Percentiles rank a stretch among this genome's conserved stretches.
Evolutionary conservation across 2,329 filamentous ascomycete species (phyloP).

Genomic region (Tolypocladium album): DNA sequence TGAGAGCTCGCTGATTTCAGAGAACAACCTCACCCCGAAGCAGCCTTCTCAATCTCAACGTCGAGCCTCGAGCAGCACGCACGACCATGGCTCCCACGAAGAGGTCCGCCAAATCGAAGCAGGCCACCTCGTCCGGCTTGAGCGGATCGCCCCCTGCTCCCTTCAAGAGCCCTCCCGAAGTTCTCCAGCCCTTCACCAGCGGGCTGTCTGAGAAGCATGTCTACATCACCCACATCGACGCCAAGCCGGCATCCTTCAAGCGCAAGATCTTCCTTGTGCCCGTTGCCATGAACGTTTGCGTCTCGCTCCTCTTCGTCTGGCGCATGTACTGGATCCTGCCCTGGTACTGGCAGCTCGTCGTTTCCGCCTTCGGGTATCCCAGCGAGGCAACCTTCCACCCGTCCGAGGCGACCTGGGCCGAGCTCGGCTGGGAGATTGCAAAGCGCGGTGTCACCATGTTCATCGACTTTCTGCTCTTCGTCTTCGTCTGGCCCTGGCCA

Average conservation of each 20-base stretch:
- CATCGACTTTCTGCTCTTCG: constrained; percentile 59
- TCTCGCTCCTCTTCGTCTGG: constrained; percentile 54
- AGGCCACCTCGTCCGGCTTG: constrained; percentile 10
- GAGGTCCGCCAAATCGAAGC: constrained; percentile 20
- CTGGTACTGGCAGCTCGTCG: constrained; percentile 59
- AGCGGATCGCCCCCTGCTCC: constrained; percentile 42
- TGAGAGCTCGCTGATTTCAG: neutral
- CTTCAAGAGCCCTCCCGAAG: constrained; percentile 55
- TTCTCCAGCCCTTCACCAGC: constrained; percentile 54
- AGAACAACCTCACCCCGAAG: neutral
- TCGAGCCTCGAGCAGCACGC: neutral
- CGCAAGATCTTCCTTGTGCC: constrained; percentile 75
- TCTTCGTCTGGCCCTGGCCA: constrained; percentile 65
- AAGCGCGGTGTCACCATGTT: constrained; percentile 56
- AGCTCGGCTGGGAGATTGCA: constrained; percentile 45
- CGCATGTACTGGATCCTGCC: constrained; percentile 60
- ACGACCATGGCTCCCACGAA: constrained; percentile 24
- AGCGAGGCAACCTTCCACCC: constrained; percentile 58
- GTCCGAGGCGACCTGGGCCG: constrained; percentile 40
- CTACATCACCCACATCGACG: constrained; percentile 80
- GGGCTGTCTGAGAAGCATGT: constrained; percentile 58
- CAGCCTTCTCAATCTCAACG: neutral
- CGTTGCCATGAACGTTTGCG: constrained; percentile 60
- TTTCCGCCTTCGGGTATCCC: constrained; percentile 52
- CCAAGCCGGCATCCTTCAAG: constrained; percentile 59